These are phyloP conservation scores for Rhodotorula taiwanensis DNA, from an alignment of 768 basidiomycete genomes.

Conservation along the genomic window DNA sequence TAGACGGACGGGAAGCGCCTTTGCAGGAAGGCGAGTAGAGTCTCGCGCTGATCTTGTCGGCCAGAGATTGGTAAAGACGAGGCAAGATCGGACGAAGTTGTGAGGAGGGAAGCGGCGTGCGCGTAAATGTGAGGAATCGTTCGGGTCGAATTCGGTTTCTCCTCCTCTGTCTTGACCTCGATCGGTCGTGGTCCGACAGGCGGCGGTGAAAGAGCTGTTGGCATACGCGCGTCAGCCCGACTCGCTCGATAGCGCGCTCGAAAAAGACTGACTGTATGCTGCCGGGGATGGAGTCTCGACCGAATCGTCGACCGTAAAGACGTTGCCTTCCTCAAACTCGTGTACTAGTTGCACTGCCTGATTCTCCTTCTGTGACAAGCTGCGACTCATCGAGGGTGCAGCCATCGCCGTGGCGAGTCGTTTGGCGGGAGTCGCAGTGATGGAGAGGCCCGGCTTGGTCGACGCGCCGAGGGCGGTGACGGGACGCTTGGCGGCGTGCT, in stretches of 20 bases:
- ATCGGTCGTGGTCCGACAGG: background rate
- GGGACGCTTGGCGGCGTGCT: background rate
- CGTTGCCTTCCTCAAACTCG: background rate
- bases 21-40: conserved; percentile 57
- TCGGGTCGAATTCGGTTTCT: background rate
- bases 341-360: background rate
- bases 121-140: conserved; percentile 30
- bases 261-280: background rate
- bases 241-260: background rate
- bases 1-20: conserved; percentile 50
- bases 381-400: background rate
- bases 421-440: background rate
- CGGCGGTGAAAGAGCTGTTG: background rate
- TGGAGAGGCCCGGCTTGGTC: background rate
- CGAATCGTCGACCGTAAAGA: background rate
- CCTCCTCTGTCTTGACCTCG: background rate
- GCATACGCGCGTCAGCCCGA: too few relatives aligned
- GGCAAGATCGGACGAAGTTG: conserved; percentile 48
- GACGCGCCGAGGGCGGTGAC: background rate
- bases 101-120: conserved; percentile 30
- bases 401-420: background rate
- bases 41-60: conserved; percentile 58
- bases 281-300: background rate
- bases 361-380: conserved; percentile 10
- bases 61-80: conserved; percentile 53